Percentiles rank a stretch among this genome's conserved stretches.
phyloP scores from a whole-genome alignment of 2,329 filamentous ascomycete species.

The Drechslerella dactyloides region DNA sequence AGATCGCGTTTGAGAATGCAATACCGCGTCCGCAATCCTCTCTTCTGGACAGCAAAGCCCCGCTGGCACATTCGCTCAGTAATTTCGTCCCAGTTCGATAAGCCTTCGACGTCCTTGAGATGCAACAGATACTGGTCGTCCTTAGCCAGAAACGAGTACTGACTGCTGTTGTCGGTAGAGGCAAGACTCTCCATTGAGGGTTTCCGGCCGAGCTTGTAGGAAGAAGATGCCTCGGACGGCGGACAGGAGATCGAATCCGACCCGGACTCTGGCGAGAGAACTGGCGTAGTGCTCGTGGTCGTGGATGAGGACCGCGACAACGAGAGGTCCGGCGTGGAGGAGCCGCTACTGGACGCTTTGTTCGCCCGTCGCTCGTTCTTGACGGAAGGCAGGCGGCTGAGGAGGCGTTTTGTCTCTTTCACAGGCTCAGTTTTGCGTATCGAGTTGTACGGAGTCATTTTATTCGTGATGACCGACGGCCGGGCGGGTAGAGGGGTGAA shows the following conservation, averaged over 20 bases:
- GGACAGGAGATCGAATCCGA: conserved; percentile 27
- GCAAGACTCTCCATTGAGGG: conserved; percentile 48
- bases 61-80: conserved; percentile 40
- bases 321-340: conserved; percentile 39
- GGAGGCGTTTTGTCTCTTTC: conserved; percentile 34
- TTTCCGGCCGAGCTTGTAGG: conserved; percentile 46
- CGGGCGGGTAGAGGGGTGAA: conserved; percentile 47
- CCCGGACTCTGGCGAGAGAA: conserved; percentile 38
- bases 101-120: conserved; percentile 45
- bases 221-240: conserved; percentile 36
- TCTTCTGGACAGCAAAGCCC: conserved; percentile 35
- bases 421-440: conserved; percentile 24
- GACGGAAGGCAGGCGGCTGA: conserved; percentile 41
- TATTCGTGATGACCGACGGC: conserved; percentile 49
- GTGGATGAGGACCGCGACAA: conserved; percentile 42
- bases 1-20: conserved; percentile 48
- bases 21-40: conserved; percentile 45
- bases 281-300: conserved; percentile 40
- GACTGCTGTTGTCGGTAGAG: conserved; percentile 48
- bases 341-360: conserved; percentile 28
- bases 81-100: conserved; percentile 46
- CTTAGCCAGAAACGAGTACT: conserved; percentile 46
- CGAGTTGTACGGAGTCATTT: conserved; percentile 48
- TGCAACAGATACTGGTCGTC: conserved; percentile 48
- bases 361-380: conserved; percentile 46